Evolutionary conservation across 2,329 filamentous ascomycete genomes (phyloP).

Genomic region (Epicoccum nigrum): DNA sequence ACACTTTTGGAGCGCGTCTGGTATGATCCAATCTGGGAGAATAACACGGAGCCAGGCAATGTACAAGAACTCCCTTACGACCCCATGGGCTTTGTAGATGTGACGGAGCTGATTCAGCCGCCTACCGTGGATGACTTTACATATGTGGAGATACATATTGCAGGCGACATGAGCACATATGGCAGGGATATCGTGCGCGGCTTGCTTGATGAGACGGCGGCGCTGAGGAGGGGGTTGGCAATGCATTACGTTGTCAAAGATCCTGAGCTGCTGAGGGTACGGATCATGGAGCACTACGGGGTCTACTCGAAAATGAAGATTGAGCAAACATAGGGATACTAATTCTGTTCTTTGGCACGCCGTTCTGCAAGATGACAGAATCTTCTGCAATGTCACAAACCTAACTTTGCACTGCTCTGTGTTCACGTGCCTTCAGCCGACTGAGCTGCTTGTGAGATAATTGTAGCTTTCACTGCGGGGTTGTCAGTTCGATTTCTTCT

Average conservation of each 20-base stretch:
- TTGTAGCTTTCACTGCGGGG: too few species aligned
- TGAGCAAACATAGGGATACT: not conserved
- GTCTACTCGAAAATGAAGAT: constrained; percentile 13
- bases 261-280: constrained; percentile 26
- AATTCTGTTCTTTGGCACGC: not conserved
- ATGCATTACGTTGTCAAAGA: constrained; percentile 31
- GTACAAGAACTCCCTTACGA: constrained; percentile 8
- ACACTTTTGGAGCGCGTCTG: constrained; percentile 13
- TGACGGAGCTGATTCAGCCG: constrained; percentile 15
- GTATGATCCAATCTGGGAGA: constrained; percentile 11
- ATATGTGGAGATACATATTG: constrained; percentile 19
- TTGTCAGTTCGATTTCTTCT: too few species aligned
- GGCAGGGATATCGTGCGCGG: constrained; percentile 8
- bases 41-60: not conserved
- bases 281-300: constrained; percentile 27
- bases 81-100: constrained; percentile 19
- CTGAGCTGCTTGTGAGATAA: too few species aligned
- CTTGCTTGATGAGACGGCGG: constrained; percentile 19
- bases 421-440: too few species aligned
- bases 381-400: too few species aligned
- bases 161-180: not conserved
- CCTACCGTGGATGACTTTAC: constrained; percentile 17
- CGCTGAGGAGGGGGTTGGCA: constrained; percentile 21
- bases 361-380: too few species aligned
- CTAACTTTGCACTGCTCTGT: too few species aligned